phyloP scores from a whole-genome alignment of 2,329 filamentous ascomycete genomes.

The Fusarium torreyae region DNA sequence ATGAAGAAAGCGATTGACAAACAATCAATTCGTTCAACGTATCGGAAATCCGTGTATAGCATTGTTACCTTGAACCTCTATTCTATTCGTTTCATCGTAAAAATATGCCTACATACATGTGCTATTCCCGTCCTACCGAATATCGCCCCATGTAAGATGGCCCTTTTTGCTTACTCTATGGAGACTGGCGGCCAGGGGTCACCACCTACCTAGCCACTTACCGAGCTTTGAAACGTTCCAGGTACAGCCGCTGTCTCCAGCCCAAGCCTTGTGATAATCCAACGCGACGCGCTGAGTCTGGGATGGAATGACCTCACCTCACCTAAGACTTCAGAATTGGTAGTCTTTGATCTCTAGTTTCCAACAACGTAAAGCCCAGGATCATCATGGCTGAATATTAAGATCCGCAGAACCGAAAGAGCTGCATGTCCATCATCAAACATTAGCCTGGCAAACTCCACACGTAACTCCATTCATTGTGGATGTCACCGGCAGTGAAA shows the following conservation, averaged over 20 bases:
- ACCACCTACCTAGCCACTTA: slow-evolving; percentile 31
- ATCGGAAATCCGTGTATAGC: too few relatives aligned
- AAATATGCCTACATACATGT: not conserved
- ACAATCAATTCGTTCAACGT: not conserved
- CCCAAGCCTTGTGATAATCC: not conserved
- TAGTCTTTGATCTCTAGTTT: not conserved
- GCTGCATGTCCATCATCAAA: slow-evolving; percentile 18
- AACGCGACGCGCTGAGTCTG: slow-evolving; percentile 4
- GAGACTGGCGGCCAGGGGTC: too few relatives aligned
- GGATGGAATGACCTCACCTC: slow-evolving; percentile 29
- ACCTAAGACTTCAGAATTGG: not conserved
- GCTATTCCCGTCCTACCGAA: slow-evolving; percentile 8
- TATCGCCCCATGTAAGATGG: slow-evolving; percentile 12
- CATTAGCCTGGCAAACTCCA: slow-evolving; percentile 2
- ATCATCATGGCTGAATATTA: slow-evolving; percentile 18
- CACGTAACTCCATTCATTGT: not conserved
- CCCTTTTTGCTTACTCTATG: not conserved
- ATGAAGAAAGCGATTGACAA: not conserved
- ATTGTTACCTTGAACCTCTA: not conserved
- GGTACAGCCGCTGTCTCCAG: slow-evolving; percentile 20
- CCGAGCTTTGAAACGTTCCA: slow-evolving; percentile 19
- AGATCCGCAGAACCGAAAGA: slow-evolving; percentile 21
- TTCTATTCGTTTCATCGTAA: not conserved
- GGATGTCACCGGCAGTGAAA: slow-evolving; percentile 11
- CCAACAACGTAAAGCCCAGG: not conserved